Evolutionary conservation across 2,329 filamentous ascomycete genomes (phyloP).

Genomic region (Trichoderma sp.): DNA sequence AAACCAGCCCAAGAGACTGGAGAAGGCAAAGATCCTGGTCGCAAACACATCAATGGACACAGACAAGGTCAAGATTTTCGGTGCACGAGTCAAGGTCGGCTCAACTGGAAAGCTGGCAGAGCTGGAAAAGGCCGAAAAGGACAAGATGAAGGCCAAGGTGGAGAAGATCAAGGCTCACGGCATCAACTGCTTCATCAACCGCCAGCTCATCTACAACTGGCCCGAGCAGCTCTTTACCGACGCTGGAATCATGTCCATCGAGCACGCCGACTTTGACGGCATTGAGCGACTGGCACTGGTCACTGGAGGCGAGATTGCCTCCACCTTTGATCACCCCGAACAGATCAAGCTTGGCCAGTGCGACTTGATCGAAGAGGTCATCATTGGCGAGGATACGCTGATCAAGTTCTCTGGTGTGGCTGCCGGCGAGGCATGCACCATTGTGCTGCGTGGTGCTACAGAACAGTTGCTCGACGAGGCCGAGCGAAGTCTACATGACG

Average conservation of each 20-base stretch:
- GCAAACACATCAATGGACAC: constrained; percentile 99
- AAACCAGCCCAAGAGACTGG: constrained; percentile 94
- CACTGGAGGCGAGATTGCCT: constrained; percentile 95
- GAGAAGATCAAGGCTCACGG: constrained; percentile 98
- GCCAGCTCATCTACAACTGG: constrained; percentile 99
- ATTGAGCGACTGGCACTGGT: constrained; percentile 94
- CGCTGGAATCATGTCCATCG: constrained; percentile 96
- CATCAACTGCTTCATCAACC: constrained; percentile 99
- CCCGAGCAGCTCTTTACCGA: constrained; percentile 98
- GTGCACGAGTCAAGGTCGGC: constrained; percentile 92
- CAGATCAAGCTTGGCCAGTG: constrained; percentile 95
- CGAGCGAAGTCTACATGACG: constrained; percentile 93
- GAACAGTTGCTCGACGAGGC: constrained; percentile 97
- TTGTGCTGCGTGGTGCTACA: constrained; percentile 93
- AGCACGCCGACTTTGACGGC: constrained; percentile 98
- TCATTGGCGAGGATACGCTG: constrained; percentile 95
- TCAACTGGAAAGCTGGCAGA: constrained; percentile 98
- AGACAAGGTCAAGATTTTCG: constrained; percentile 99
- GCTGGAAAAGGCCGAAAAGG: constrained; percentile 94
- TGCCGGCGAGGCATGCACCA: constrained; percentile 91
- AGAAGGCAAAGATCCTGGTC: constrained; percentile 97
- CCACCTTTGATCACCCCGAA: constrained; percentile 97
- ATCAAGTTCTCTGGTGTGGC: constrained; percentile 98
- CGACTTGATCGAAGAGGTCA: constrained; percentile 94
- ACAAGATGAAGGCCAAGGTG: constrained; percentile 99